Base-by-base conservation (phyloP, 2,329 filamentous ascomycete genomes). In the Neoscytalidium dimidiatum region DNA sequence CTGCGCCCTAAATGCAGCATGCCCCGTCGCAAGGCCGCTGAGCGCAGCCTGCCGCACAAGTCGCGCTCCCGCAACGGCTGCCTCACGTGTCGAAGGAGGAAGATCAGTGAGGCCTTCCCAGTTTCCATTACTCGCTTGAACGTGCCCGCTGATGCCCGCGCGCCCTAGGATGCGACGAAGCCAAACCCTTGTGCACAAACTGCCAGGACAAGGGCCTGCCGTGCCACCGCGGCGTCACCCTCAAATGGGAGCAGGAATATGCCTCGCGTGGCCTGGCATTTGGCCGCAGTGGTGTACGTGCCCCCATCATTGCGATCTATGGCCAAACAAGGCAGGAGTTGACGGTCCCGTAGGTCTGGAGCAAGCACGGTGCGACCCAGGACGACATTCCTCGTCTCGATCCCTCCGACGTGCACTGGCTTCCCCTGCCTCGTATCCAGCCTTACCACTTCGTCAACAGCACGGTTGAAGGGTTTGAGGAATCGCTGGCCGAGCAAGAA, bases 211-310 rank as follows among this genome's bases (percentile, higher is more conserved):
- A 72, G 68, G 74, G 75, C 1, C 65, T 79, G 17, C 68, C 69
- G 4, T 80, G 78, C 64, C 73, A 74, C 13, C 77, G 75, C 4
- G 73, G 64, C 60, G 66, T 69, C 28, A 57, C 64, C 21, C 62
- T 70, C 56, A 70, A 70, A 44, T 77, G 64, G 67, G 79, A 69
- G 69, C 74, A 48, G 2, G 79, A 81, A 64, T 81, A 79, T 66
- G 68, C 68, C 60, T 77, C 72, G 60, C 77, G 76, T 8, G 79
- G 79, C 11, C 68, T 79, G 60, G 79, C 79, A 4, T 81, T 81
- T 69, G 79, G 79, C 4, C 72, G 79, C 60, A 71, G 77, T 26
- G 79, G 79, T 38, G 74, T 63, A 43, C 8, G 61, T 19, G 21
- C 17, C 19, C 7, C 11, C 4, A 4, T 4, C 2, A 5, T 41